Percentiles rank a stretch among this genome's conserved stretches.
Evolutionary conservation across 1,139 yeast species (phyloP).

Genomic region (Meyerozyma sp.): DNA sequence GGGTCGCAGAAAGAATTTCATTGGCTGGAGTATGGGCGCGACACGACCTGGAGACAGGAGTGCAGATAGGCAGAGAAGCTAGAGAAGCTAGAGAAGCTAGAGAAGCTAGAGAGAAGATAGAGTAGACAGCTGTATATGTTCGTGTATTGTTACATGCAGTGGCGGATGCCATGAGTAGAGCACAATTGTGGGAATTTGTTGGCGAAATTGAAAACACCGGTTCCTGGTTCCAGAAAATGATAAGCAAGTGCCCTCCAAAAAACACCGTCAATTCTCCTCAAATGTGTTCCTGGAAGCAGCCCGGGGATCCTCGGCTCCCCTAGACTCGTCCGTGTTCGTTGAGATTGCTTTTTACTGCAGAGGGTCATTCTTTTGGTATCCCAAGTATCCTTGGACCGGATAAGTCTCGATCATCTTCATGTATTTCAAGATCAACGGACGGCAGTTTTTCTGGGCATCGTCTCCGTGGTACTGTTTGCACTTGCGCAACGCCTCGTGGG

Average conservation of each 20-base stretch:
- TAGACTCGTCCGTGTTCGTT: neutral
- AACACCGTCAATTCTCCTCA: neutral
- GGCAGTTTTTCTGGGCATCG: slow-evolving; percentile 68
- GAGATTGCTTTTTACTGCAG: slow-evolving; percentile 40
- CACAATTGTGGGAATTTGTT: neutral
- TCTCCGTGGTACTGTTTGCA: slow-evolving; percentile 73
- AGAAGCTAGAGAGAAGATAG: too few species aligned
- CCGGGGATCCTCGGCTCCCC: neutral
- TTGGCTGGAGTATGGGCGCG: slow-evolving; percentile 9
- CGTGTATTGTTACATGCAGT: neutral
- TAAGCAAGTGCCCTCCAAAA: too few species aligned
- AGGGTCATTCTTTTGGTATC: slow-evolving; percentile 84
- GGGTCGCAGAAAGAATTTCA: slow-evolving; percentile 13
- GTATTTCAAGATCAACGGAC: slow-evolving; percentile 64
- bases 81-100: neutral
- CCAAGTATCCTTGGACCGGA: slow-evolving; percentile 67
- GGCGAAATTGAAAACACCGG: neutral
- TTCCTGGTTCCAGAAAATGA: neutral
- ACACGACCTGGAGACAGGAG: neutral
- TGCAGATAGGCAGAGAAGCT: neutral
- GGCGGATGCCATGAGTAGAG: neutral
- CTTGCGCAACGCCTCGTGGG: slow-evolving; percentile 70
- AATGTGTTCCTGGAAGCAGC: neutral
- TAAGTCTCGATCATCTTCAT: slow-evolving; percentile 69
- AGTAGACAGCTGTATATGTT: neutral